A percentile compares a stretch with the other conserved stretches of the same genome.
These are phyloP conservation scores for Fusarium buharicum DNA, from an alignment of 2,329 filamentous ascomycete species.

Conservation along the genomic window DNA sequence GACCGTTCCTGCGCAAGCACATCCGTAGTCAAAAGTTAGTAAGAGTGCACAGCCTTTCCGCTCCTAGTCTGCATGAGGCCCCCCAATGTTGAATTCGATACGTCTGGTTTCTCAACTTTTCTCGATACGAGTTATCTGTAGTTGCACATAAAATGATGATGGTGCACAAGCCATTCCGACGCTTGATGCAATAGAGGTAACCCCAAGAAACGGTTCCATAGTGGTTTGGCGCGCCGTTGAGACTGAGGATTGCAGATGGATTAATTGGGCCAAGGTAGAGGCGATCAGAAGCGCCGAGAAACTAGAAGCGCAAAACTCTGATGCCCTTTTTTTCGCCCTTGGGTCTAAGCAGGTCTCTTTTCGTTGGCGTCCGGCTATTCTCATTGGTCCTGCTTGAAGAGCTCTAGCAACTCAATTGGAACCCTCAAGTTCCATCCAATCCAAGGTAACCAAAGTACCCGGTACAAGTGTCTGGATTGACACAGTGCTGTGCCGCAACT, in stretches of 20 bases:
- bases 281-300: slow-evolving; percentile 26
- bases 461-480: slow-evolving; percentile 25
- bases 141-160: slow-evolving; percentile 35
- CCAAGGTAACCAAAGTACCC: slow-evolving; percentile 26
- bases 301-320: slow-evolving; percentile 40
- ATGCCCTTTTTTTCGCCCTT: slow-evolving; percentile 23
- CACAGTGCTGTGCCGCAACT: slow-evolving; percentile 43
- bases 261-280: slow-evolving; percentile 13
- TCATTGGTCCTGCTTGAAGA: slow-evolving; percentile 27
- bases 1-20: slow-evolving; percentile 40
- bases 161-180: slow-evolving; percentile 31
- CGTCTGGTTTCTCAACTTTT: slow-evolving; percentile 36
- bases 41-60: slow-evolving; percentile 28
- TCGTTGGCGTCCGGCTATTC: slow-evolving; percentile 14
- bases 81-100: slow-evolving; percentile 22
- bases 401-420: slow-evolving; percentile 23
- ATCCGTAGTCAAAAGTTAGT: slow-evolving; percentile 37
- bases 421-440: slow-evolving; percentile 4
- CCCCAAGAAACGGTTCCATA: slow-evolving; percentile 34
- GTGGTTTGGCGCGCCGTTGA: slow-evolving; percentile 37
- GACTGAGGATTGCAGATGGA: slow-evolving; percentile 13
- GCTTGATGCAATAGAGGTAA: slow-evolving; percentile 34
- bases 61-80: slow-evolving; percentile 30
- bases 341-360: slow-evolving; percentile 14
- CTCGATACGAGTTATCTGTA: slow-evolving; percentile 40